Base-by-base conservation (phyloP, 2,329 filamentous ascomycete genomes). In the Cytospora paraplurivora region DNA sequence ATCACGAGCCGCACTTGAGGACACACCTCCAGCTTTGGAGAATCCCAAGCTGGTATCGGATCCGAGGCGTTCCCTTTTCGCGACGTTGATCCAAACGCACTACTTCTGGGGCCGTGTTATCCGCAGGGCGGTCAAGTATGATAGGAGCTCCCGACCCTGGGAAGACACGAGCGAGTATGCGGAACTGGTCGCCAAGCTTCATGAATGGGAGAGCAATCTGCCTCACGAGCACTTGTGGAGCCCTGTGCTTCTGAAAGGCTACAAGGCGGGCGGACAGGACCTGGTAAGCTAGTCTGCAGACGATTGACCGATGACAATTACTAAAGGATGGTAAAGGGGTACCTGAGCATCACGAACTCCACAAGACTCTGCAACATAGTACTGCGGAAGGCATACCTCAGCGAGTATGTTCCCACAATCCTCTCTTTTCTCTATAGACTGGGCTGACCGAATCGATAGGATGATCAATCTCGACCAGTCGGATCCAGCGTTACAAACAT, bases 311-410 rank as follows among this genome's bases (percentile, higher is more conserved):
- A 12, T 13, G 7, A 41, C 34, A 12, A 13, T 19, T 37, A 32
- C 33, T 44, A 59, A 41, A 21, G 3, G n/a, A 6, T 59, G 19
- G 3, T 8, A 17, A 33, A 84, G 82, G 81, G 80, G 0, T 86
- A 85, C 69, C 75, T 85, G 12, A 80, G 80, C 50, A 78, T 85
- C 6, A 84, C 82, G 4, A 84, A 84, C 75, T 79, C 82, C 60
- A 78, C 81, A 1, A 78, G 83, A 3, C 77, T 86, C 6, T 85
- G 82, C 70, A 83, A 85, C 63, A 85, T 86, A 60, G 79, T 86
- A 15, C 72, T 85, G 27, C 78, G 83, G 19, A 81, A 82, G 60
- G 78, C 81, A n/a, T 85, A 85, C 68, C 69, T 85, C 51, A 73
- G 77, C 54, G 79, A 84, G 82, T 84, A 72, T 56, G 78, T 69